Evolutionary conservation across 768 basidiomycete genomes (phyloP).

Genomic region (Coprinopsis cinerea): DNA sequence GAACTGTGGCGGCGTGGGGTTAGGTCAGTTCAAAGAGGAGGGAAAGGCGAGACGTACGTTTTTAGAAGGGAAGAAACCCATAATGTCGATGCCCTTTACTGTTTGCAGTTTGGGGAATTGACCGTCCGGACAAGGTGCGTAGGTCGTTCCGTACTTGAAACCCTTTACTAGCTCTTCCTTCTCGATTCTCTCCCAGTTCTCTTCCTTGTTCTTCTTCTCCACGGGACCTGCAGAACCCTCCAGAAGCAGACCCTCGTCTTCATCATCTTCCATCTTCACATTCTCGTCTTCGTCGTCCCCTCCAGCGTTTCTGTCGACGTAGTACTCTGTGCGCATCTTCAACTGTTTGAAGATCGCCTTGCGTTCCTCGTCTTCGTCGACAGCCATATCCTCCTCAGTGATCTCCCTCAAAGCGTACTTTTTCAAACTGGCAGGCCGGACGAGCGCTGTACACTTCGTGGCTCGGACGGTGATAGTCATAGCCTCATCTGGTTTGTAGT

Average conservation of each 20-base stretch:
- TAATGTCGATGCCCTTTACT: slow-evolving; percentile 80
- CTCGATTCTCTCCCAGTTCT: slow-evolving; percentile 50
- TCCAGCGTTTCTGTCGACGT: slow-evolving; percentile 40
- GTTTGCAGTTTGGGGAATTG: slow-evolving; percentile 72
- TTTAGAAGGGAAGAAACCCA: slow-evolving; percentile 68
- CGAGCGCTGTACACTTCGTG: slow-evolving; percentile 73
- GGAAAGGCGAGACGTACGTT: slow-evolving; percentile 41
- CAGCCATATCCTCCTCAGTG: slow-evolving; percentile 27
- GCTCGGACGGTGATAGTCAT: slow-evolving; percentile 69
- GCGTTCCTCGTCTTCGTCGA: slow-evolving; percentile 29
- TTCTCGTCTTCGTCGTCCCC: slow-evolving; percentile 31
- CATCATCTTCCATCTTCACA: slow-evolving; percentile 33
- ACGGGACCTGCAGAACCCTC: too few relatives aligned
- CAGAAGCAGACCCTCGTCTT: slow-evolving; percentile 24
- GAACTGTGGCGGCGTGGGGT: slow-evolving; percentile 48
- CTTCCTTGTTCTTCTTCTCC: slow-evolving; percentile 26
- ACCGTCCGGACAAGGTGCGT: slow-evolving; percentile 82
- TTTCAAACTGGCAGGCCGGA: slow-evolving; percentile 72
- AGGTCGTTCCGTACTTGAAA: slow-evolving; percentile 87
- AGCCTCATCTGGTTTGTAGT: slow-evolving; percentile 60
- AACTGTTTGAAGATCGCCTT: slow-evolving; percentile 35
- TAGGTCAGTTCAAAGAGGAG: neutral
- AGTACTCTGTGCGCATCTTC: slow-evolving; percentile 51
- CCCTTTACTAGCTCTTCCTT: slow-evolving; percentile 76
- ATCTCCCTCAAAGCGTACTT: slow-evolving; percentile 50